A percentile compares a stretch with the other conserved stretches of the same genome.
These are phyloP conservation scores for Cocos nucifera DNA, from an alignment of 176 grass and related monocot species.

Conservation along the genomic window DNA sequence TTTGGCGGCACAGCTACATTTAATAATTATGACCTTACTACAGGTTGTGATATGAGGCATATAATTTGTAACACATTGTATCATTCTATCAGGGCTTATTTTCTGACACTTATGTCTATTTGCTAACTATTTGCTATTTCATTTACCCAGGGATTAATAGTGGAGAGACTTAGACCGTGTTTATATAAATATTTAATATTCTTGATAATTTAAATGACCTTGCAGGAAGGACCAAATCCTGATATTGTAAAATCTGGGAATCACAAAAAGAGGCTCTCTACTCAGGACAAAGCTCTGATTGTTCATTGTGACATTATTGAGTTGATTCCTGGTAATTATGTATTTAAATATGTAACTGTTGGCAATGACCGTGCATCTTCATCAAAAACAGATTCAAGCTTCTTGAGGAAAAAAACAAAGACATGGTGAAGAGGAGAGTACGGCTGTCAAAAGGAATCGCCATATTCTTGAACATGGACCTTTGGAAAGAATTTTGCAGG, in stretches of 20 bases:
- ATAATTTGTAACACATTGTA: no score
- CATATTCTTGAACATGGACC: slow-evolving; percentile 59
- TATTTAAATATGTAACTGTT: slow-evolving; percentile 39
- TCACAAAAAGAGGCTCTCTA: slow-evolving; percentile 53
- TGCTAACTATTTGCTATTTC: no score
- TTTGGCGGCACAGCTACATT: no score
- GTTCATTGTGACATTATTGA: slow-evolving; percentile 64
- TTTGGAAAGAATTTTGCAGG: slow-evolving; percentile 57
- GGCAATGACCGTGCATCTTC: slow-evolving; percentile 20
- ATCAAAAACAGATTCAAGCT: slow-evolving; percentile 8
- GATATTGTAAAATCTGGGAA: slow-evolving; percentile 45
- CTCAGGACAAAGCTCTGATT: slow-evolving; percentile 48
- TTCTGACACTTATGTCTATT: no score
- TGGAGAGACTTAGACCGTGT: no score
- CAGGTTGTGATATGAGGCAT: no score
- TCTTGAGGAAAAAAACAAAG: slow-evolving; percentile 55
- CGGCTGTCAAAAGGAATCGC: slow-evolving; percentile 39
- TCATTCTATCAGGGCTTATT: no score
- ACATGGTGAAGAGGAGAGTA: slow-evolving; percentile 29
- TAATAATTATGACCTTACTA: no score
- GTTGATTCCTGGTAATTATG: slow-evolving; percentile 67
- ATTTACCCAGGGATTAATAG: no score
- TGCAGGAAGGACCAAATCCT: slow-evolving; percentile 86
- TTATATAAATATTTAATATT: no score
- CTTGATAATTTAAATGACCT: neutral